A percentile compares a stretch with the other conserved stretches of the same genome.
Conservation (phyloP, 345 rosid genomes). For the Eucalyptus fibrosa region DNA sequence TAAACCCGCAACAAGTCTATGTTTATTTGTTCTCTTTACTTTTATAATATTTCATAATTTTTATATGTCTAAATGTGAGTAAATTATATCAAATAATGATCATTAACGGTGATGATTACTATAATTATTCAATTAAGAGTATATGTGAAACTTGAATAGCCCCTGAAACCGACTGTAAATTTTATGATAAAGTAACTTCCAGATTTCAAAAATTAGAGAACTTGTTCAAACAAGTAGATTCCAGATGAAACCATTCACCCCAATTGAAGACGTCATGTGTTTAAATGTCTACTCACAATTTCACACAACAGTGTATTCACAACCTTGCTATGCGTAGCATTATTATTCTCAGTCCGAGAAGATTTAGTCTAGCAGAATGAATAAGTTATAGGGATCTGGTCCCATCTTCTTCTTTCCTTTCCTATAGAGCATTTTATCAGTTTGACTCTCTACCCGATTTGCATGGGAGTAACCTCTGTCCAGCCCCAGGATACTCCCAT, state of each 20-base stretch:
- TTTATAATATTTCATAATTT: too few relatives aligned
- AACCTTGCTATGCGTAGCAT: neutral
- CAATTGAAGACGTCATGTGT: neutral
- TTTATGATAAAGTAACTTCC: rapidly evolving
- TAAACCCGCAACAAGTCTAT: rapidly evolving
- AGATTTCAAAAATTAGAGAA: too few relatives aligned
- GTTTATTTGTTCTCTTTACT: too few relatives aligned
- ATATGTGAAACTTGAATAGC: too few relatives aligned
- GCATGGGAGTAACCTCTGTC: neutral
- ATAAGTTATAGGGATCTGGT: neutral
- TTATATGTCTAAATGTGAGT: too few relatives aligned
- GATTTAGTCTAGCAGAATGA: neutral
- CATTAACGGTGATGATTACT: rapidly evolving
- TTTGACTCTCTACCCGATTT: neutral
- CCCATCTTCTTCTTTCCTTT: neutral
- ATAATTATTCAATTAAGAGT: too few relatives aligned
- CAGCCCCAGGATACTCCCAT: neutral
- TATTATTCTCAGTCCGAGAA: neutral
- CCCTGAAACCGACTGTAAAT: rapidly evolving
- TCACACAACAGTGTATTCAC: neutral
- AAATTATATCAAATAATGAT: too few relatives aligned
- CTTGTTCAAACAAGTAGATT: too few relatives aligned
- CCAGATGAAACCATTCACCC: too few relatives aligned
- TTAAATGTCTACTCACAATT: neutral
- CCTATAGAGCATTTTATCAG: neutral